phyloP scores from a whole-genome alignment of 2,329 filamentous ascomycete genomes.

The Pseudogymnoascus sp. region DNA sequence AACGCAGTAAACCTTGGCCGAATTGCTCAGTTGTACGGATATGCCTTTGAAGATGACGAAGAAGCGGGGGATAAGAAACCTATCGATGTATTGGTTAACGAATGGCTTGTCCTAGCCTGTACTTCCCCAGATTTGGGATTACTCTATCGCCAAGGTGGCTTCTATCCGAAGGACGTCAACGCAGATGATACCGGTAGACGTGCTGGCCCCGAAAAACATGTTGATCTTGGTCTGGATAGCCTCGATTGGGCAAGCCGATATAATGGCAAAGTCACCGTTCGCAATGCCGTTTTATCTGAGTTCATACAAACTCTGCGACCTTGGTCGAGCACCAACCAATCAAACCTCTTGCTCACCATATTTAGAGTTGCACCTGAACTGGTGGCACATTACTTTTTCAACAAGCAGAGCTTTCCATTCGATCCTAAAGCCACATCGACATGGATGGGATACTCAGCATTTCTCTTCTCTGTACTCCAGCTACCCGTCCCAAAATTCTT shows the following conservation, averaged over 20 bases:
- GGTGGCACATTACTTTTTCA: slow-evolving; percentile 77
- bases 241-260: slow-evolving; percentile 63
- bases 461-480: slow-evolving; percentile 74
- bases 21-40: slow-evolving; percentile 63
- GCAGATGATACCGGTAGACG: slow-evolving; percentile 41
- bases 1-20: slow-evolving; percentile 65
- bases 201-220: slow-evolving; percentile 29
- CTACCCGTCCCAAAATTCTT: slow-evolving; percentile 65
- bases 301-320: slow-evolving; percentile 74
- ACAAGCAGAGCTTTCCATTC: slow-evolving; percentile 71
- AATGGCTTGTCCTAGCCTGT: slow-evolving; percentile 67
- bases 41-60: slow-evolving; percentile 43
- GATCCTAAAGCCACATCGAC: slow-evolving; percentile 88
- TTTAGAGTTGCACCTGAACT: slow-evolving; percentile 79
- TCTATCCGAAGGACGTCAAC: slow-evolving; percentile 67
- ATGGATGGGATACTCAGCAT: slow-evolving; percentile 89
- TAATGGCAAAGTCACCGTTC: slow-evolving; percentile 58
- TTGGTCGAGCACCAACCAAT: slow-evolving; percentile 73
- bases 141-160: slow-evolving; percentile 67
- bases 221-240: slow-evolving; percentile 60
- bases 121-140: slow-evolving; percentile 66
- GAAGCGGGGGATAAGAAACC: slow-evolving; percentile 36
- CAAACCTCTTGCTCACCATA: slow-evolving; percentile 70
- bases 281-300: slow-evolving; percentile 70
- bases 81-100: slow-evolving; percentile 63